Base-by-base conservation (phyloP, 129 eudicot genomes). In the Tanacetum coccineum region DNA sequence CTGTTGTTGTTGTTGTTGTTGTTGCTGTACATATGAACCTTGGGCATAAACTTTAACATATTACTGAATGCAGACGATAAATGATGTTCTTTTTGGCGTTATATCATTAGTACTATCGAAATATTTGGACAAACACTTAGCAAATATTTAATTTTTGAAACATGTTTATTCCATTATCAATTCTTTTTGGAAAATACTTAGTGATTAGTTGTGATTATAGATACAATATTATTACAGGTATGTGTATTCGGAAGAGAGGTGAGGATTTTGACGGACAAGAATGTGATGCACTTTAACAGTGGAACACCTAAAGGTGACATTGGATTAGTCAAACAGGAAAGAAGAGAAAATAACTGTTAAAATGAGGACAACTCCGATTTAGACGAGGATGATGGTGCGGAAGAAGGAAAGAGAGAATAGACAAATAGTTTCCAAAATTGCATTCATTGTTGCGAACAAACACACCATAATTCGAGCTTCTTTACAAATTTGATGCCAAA, bases 11-110 rank as follows among this genome's bases (percentile, higher is more conserved):
- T n/a, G n/a, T n/a, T n/a, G n/a, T n/a, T n/a, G n/a, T n/a, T n/a
- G n/a, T n/a, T n/a, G n/a, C 10, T 28, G 57, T 67, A 8, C 22
- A 15, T 48, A 48, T 12, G 4, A 28, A 15, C 12, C 15, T 1
- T 9, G 13, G 32, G 18, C 26, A 36, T 55, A 25, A 28, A 32
- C 15, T 9, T 0, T 59, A 6, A 48, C 59, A 66, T 59, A 66
- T 36, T 57, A 48, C 39, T 65, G 53, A 58, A 50, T 81, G 86
- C 87, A 91, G 97, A 91, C 97, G 0, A 85, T 91, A 17, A 91
- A 91, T 70, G 97, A 91, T 59, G 95, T 91, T 13, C 84, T 91
- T 21, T 79, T 87, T 68, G 97, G 92, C 30, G 79, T 91, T 15
- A 78, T 91, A 66, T 87, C 97, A 49, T 60, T 68, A 22, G 97